Evolutionary conservation across 495 filamentous ascomycete species (phyloP).

Genomic region (Hypoxylon subgilvum): DNA sequence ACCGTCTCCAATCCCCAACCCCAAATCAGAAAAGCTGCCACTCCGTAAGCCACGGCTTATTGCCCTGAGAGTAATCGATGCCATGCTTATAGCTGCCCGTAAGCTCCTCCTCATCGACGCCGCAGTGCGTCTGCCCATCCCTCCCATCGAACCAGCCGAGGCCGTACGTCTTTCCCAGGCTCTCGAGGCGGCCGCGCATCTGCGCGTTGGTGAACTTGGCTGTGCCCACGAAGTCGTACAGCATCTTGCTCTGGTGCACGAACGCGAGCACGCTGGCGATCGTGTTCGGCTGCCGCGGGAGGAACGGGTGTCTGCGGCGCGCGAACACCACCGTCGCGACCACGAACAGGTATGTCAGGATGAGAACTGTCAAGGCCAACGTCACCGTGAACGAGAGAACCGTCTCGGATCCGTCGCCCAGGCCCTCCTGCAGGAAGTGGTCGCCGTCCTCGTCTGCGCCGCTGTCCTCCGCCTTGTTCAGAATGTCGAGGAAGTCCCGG

Average conservation of each 20-base stretch:
- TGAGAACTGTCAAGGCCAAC: constrained; percentile 61
- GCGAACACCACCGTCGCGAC: constrained; percentile 61
- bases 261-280: constrained; percentile 75
- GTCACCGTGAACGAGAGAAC: constrained; percentile 63
- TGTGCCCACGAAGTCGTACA: constrained; percentile 71
- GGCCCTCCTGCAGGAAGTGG: constrained; percentile 33
- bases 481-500: constrained; percentile 53
- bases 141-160: constrained; percentile 74
- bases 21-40: neutral
- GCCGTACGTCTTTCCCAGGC: constrained; percentile 67
- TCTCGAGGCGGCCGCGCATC: constrained; percentile 62
- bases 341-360: constrained; percentile 62
- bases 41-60: constrained; percentile 48
- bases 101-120: constrained; percentile 74
- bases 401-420: constrained; percentile 66
- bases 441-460: constrained; percentile 1
- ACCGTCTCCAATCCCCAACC: no score
- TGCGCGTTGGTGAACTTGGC: constrained; percentile 61
- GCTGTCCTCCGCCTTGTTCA: constrained; percentile 12
- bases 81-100: constrained; percentile 65
- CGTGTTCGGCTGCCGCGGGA: constrained; percentile 74
- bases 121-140: constrained; percentile 69
- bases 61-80: constrained; percentile 49
- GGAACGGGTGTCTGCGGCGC: constrained; percentile 64
- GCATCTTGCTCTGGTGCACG: constrained; percentile 76